A percentile compares a stretch with the other conserved stretches of the same genome.
phyloP scores from a whole-genome alignment of 2,329 filamentous ascomycete species.

The Aspergillus brunneoviolaceus region DNA sequence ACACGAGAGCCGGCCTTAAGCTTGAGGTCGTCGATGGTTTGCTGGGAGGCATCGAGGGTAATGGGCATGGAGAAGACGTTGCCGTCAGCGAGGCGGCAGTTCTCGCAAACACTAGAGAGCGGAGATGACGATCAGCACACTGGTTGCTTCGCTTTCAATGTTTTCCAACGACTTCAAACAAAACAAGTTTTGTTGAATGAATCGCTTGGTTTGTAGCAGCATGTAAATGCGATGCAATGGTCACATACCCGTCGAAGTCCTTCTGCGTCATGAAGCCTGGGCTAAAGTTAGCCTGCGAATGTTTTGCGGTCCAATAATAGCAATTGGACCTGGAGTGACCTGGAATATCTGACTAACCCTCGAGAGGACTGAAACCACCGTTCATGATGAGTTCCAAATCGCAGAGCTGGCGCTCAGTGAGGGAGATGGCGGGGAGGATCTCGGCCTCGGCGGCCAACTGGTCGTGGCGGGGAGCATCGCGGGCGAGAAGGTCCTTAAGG shows the following conservation, averaged over 20 bases:
- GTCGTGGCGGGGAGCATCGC: conserved; percentile 79
- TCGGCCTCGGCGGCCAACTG: conserved; percentile 84
- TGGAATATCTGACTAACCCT: conserved; percentile 63
- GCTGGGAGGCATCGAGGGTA: conserved; percentile 78
- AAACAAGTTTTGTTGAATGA: not conserved
- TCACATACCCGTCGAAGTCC: conserved; percentile 84
- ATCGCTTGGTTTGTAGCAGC: not conserved
- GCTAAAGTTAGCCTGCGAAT: conserved; percentile 14
- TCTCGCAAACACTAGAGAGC: conserved; percentile 71
- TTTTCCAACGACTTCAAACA: conserved; percentile 9
- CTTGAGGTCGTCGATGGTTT: conserved; percentile 70
- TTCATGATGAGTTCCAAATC: conserved; percentile 97
- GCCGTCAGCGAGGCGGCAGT: conserved; percentile 82
- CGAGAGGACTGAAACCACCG: conserved; percentile 94
- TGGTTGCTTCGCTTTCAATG: not conserved
- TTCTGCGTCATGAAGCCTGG: conserved; percentile 94
- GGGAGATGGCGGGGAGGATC: conserved; percentile 75
- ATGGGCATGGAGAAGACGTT: conserved; percentile 96
- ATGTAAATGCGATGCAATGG: not conserved
- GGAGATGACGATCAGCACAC: conserved; percentile 15
- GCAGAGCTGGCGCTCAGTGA: conserved; percentile 93
- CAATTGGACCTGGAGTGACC: no score
- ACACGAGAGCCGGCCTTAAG: conserved; percentile 79
- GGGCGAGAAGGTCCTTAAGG: conserved; percentile 95
- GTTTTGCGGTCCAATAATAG: not conserved